Evolutionary conservation across 2,329 filamentous ascomycete species (phyloP).

Genomic region (Scleromitrula shiraiana): DNA sequence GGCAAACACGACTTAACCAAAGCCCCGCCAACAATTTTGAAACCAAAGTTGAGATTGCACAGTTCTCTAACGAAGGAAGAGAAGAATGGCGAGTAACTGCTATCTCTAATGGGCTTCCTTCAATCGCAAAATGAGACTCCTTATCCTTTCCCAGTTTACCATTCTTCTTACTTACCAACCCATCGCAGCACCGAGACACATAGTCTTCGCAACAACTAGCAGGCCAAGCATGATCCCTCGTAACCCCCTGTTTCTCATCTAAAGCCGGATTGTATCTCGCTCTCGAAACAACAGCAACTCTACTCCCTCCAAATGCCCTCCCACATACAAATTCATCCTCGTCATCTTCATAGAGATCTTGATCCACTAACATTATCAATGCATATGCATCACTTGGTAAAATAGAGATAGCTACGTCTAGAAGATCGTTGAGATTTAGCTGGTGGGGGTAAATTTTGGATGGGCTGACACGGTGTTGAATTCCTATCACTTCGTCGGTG

Average conservation of each 20-base stretch:
- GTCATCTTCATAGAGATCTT: constrained; percentile 31
- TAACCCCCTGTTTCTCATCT: constrained; percentile 30
- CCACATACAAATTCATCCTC: constrained; percentile 61
- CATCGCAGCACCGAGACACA: constrained; percentile 29
- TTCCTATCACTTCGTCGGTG: constrained; percentile 12
- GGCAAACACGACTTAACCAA: constrained; percentile 50
- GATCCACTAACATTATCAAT: constrained; percentile 21
- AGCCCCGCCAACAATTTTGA: constrained; percentile 32
- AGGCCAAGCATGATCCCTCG: constrained; percentile 51
- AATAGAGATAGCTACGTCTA: constrained; percentile 22
- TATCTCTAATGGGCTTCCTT: constrained; percentile 25
- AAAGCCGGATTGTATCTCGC: constrained; percentile 53
- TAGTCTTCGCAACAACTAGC: constrained; percentile 51
- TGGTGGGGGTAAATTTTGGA: constrained; percentile 18
- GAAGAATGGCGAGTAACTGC: constrained; percentile 28
- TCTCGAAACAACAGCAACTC: constrained; percentile 53
- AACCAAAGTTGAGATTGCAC: constrained; percentile 14
- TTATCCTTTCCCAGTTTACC: not conserved
- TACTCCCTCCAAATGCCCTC: constrained; percentile 54
- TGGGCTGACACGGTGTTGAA: constrained; percentile 18
- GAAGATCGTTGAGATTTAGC: constrained; percentile 23
- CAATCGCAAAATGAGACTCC: not conserved
- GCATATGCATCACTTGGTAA: constrained; percentile 24
- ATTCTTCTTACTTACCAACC: not conserved
- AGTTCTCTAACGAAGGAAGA: constrained; percentile 10